Evolutionary conservation across 306 rosid genomes (phyloP).

Genomic region (Parietaria judaica): DNA sequence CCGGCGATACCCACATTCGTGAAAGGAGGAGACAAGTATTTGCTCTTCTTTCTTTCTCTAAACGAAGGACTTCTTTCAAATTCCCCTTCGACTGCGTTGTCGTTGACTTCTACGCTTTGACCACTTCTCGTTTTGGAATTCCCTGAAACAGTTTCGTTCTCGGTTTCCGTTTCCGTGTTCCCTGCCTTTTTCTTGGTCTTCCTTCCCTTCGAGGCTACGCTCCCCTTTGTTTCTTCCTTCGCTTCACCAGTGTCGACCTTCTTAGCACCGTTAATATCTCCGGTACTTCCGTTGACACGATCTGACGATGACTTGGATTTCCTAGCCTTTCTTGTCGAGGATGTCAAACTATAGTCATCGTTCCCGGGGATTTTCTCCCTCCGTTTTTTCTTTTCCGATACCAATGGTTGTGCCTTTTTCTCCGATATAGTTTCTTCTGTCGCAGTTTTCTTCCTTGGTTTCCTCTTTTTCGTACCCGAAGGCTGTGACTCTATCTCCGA

Average conservation of each 20-base stretch:
- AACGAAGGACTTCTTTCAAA: conserved; percentile 23
- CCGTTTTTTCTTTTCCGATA: background rate
- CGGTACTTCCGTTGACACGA: conserved; percentile 16
- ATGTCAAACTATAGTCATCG: conserved; percentile 10
- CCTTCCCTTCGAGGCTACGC: conserved; percentile 12
- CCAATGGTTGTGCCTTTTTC: background rate
- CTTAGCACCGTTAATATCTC: background rate
- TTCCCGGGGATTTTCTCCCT: background rate
- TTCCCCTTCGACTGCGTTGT: conserved; percentile 19
- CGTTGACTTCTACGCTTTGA: conserved; percentile 4
- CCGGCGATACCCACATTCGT: conserved; percentile 25
- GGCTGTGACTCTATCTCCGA: background rate
- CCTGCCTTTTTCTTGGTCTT: conserved; percentile 23
- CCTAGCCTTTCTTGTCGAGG: conserved; percentile 19
- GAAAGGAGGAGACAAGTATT: conserved; percentile 85
- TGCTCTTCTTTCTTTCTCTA: conserved; percentile 76
- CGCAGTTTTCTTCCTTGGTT: background rate
- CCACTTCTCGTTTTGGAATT: background rate
- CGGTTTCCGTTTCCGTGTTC: conserved; percentile 9
- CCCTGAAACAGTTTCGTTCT: conserved; percentile 8
- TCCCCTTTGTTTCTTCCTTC: conserved; percentile 21
- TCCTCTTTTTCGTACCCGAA: background rate
- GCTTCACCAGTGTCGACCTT: conserved; percentile 7
- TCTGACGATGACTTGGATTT: conserved; percentile 8
- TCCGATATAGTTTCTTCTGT: background rate